These are phyloP conservation scores for Emericellopsis atlantica DNA, from an alignment of 2,329 filamentous ascomycete species.

Conservation along the genomic window DNA sequence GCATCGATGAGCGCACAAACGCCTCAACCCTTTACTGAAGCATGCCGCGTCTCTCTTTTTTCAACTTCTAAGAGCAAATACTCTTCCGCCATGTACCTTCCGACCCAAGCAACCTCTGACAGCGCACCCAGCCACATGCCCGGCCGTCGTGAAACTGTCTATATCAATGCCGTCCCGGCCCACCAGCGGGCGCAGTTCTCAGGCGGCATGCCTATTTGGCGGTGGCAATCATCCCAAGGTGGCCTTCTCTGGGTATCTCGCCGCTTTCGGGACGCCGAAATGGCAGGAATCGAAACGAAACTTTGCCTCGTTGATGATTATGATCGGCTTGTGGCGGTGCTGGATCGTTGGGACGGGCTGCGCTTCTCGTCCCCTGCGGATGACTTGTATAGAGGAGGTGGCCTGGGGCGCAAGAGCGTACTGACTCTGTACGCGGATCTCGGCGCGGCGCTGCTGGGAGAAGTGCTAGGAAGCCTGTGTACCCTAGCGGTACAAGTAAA, in stretches of 20 bases:
- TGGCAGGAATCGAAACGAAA: not conserved
- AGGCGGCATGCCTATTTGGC: slow-evolving; percentile 1
- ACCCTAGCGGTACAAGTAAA: slow-evolving; percentile 1
- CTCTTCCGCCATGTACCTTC: not conserved
- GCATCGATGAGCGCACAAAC: not conserved
- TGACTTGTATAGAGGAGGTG: no score
- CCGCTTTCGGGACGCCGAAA: slow-evolving; percentile 1
- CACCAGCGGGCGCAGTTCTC: not conserved
- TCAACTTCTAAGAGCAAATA: not conserved
- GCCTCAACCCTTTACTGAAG: slow-evolving; percentile 1
- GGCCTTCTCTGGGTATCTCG: slow-evolving; percentile 1
- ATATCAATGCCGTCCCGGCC: not conserved
- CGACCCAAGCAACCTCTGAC: not conserved
- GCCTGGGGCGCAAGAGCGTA: not conserved
- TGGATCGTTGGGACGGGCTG: slow-evolving; percentile 2
- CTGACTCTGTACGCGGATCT: slow-evolving; percentile 1
- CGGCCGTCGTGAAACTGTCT: not conserved
- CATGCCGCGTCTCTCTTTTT: slow-evolving; percentile 4
- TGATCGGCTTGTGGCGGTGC: slow-evolving; percentile 1
- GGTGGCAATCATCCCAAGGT: slow-evolving; percentile 1
- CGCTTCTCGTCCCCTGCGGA: not conserved
- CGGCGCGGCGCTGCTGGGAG: not conserved
- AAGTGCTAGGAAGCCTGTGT: slow-evolving; percentile 1
- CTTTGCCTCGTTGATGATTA: slow-evolving; percentile 2
- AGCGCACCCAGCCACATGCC: not conserved